Conservation (phyloP, 768 basidiomycete species). For the Aureoboletus auriporus region DNA sequence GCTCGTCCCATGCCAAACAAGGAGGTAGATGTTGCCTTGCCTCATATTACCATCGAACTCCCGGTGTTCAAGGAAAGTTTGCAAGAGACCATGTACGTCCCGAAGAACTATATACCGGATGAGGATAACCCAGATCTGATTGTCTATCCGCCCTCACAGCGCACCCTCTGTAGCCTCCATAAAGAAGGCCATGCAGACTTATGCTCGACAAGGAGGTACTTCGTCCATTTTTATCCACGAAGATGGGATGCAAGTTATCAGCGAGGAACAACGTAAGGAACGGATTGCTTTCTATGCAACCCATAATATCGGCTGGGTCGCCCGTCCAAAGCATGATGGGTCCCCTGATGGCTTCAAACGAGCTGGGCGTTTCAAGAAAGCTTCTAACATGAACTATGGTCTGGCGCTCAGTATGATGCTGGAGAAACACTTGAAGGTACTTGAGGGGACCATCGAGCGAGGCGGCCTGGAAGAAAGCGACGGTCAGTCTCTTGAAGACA, state of each 20-base stretch:
- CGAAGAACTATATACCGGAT: background rate
- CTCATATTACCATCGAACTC: slow-evolving; percentile 77
- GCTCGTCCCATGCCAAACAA: slow-evolving; percentile 54
- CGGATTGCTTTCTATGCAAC: slow-evolving; percentile 52
- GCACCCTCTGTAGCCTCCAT: slow-evolving; percentile 70
- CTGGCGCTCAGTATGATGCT: slow-evolving; percentile 38
- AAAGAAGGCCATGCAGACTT: slow-evolving; percentile 60
- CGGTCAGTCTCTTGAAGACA: slow-evolving; percentile 51
- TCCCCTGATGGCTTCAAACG: slow-evolving; percentile 29
- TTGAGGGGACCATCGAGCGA: slow-evolving; percentile 40
- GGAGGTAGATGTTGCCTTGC: slow-evolving; percentile 58
- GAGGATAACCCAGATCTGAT: background rate
- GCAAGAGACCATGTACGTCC: slow-evolving; percentile 70
- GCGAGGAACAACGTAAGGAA: slow-evolving; percentile 42
- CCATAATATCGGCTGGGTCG: slow-evolving; percentile 58
- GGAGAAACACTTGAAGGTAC: slow-evolving; percentile 36
- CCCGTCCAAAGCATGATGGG: slow-evolving; percentile 47
- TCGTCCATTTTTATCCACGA: slow-evolving; percentile 58
- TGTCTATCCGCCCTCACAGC: slow-evolving; percentile 32
- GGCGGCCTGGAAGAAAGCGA: slow-evolving; percentile 41
- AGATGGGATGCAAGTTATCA: slow-evolving; percentile 53
- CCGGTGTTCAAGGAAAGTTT: slow-evolving; percentile 87
- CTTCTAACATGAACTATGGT: slow-evolving; percentile 88
- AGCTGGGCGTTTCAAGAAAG: slow-evolving; percentile 89
- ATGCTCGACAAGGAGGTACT: slow-evolving; percentile 62